Conservation (phyloP, 352 stramenopile species). For the Pythium scleroteichum region DNA sequence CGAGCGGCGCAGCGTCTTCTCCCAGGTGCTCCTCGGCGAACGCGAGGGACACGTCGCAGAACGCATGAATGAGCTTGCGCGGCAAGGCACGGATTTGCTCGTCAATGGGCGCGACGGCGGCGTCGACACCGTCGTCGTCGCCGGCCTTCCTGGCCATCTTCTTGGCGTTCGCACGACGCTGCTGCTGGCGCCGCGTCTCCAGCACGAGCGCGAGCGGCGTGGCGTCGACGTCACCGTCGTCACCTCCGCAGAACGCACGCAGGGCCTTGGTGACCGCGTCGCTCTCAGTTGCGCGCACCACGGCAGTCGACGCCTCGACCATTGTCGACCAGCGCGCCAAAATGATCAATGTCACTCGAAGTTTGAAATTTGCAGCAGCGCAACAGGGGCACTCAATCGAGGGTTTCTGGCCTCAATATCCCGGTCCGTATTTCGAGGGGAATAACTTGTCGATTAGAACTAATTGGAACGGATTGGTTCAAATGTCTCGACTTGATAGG, state of each 20-base stretch:
- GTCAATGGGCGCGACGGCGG: slow-evolving; percentile 31
- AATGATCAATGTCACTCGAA: slow-evolving; percentile 9
- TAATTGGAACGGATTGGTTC: slow-evolving; percentile 12
- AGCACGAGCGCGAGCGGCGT: slow-evolving; percentile 26
- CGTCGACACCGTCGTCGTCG: slow-evolving; percentile 3
- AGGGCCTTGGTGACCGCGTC: slow-evolving; percentile 21
- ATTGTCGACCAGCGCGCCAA: slow-evolving; percentile 13
- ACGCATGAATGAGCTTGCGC: slow-evolving; percentile 41
- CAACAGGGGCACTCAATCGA: slow-evolving; percentile 9
- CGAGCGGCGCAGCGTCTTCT: slow-evolving; percentile 9
- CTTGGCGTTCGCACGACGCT: slow-evolving; percentile 29
- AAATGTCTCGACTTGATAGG: slow-evolving; percentile 6
- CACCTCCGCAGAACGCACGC: slow-evolving; percentile 15
- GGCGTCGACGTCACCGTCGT: slow-evolving; percentile 8
- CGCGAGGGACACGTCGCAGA: slow-evolving; percentile 49
- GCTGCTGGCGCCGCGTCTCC: slow-evolving; percentile 28
- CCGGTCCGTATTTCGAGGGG: background rate
- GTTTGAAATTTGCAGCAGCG: background rate
- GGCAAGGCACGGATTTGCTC: slow-evolving; percentile 62
- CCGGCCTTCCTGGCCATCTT: slow-evolving; percentile 12
- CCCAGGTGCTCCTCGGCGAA: slow-evolving; percentile 23
- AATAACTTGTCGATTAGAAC: background rate
- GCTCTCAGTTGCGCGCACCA: slow-evolving; percentile 7
- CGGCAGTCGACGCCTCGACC: slow-evolving; percentile 4
- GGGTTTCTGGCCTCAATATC: no score